Conservation (phyloP, 495 filamentous ascomycete genomes). For the Sphaerosporella brunnea region DNA sequence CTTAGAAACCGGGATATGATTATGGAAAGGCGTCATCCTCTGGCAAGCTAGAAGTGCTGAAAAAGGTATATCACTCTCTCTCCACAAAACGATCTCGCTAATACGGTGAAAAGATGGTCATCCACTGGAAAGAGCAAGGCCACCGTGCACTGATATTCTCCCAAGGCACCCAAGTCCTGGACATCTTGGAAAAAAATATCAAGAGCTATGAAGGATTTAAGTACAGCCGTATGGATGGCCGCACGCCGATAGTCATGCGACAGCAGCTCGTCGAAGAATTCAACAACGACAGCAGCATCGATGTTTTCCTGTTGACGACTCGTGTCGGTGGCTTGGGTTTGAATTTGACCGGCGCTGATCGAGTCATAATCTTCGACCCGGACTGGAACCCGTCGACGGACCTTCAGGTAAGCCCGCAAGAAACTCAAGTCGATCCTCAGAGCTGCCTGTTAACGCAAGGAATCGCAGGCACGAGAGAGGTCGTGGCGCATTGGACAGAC, state of each 20-base stretch:
- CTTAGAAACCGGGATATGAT: constrained; percentile 38
- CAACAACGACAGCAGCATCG: constrained; percentile 57
- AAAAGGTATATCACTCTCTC: neutral
- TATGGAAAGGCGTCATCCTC: constrained; percentile 62
- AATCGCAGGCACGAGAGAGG: constrained; percentile 77
- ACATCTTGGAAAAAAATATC: constrained; percentile 74
- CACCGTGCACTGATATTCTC: constrained; percentile 86
- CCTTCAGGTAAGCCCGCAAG: constrained; percentile 36
- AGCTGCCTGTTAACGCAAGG: too few species aligned
- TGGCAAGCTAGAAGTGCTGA: constrained; percentile 74
- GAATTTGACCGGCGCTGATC: constrained; percentile 84
- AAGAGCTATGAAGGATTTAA: constrained; percentile 46
- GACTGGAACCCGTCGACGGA: constrained; percentile 97
- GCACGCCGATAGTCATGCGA: constrained; percentile 62
- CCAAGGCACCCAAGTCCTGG: constrained; percentile 80
- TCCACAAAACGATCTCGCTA: too few species aligned
- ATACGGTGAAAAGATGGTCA: constrained; percentile 40
- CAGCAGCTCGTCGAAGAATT: constrained; percentile 80
- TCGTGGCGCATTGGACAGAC: constrained; percentile 94
- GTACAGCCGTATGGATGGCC: constrained; percentile 84
- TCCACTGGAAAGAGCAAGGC: constrained; percentile 71
- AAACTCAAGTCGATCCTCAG: too few species aligned
- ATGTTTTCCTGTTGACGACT: constrained; percentile 86
- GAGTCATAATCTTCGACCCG: constrained; percentile 92
- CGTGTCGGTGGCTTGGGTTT: constrained; percentile 87